Percentiles rank a stretch among this genome's conserved stretches.
Conservation (phyloP, 2,329 filamentous ascomycete species). For the Thelonectria olida region DNA sequence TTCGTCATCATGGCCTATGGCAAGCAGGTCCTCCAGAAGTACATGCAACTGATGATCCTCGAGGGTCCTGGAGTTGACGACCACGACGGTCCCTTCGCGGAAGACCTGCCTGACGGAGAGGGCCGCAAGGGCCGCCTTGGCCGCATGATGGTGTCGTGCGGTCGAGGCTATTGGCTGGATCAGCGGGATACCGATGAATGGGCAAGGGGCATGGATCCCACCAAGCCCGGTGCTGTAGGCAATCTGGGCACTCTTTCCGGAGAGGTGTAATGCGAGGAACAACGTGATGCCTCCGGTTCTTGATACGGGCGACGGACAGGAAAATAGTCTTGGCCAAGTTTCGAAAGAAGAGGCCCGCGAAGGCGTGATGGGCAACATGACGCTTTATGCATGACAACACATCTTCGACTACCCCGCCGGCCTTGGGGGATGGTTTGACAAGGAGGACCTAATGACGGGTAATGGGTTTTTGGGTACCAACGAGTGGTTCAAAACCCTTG, state of each 20-base stretch:
- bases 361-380: not conserved
- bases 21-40: slow-evolving; percentile 76
- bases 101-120: slow-evolving; percentile 75
- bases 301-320: slow-evolving; percentile 1
- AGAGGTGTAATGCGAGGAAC: slow-evolving; percentile 40
- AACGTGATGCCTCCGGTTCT: slow-evolving; percentile 15
- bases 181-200: slow-evolving; percentile 73
- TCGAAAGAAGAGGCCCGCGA: not conserved
- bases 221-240: slow-evolving; percentile 61
- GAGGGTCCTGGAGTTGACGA: slow-evolving; percentile 57
- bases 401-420: not conserved
- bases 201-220: slow-evolving; percentile 67
- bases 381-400: slow-evolving; percentile 4
- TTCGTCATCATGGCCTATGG: slow-evolving; percentile 87
- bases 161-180: slow-evolving; percentile 84
- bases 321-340: not conserved
- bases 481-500: not conserved
- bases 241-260: slow-evolving; percentile 48
- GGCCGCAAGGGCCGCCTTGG: slow-evolving; percentile 84
- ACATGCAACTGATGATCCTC: slow-evolving; percentile 60
- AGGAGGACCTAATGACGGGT: not conserved
- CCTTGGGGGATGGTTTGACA: not conserved
- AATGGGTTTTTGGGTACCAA: not conserved
- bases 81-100: slow-evolving; percentile 73
- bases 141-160: slow-evolving; percentile 78